Percentiles rank a stretch among this genome's conserved stretches.
Evolutionary conservation across 1,284 basidiomycete genomes (phyloP).

Genomic region (Cerioporus squamosus): DNA sequence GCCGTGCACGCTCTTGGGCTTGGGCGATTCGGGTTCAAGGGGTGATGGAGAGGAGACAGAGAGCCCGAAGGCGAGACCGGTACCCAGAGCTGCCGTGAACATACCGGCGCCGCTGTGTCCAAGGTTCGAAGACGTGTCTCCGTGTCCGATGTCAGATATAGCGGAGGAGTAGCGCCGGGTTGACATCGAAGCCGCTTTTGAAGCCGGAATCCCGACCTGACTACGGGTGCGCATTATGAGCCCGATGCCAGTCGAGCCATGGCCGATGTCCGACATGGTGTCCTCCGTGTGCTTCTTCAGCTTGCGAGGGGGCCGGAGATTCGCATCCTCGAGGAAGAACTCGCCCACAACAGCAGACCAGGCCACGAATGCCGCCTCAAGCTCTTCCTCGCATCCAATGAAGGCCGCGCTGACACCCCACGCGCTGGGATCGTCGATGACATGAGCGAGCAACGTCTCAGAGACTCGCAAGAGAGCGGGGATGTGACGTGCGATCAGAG

Average conservation of each 20-base stretch:
- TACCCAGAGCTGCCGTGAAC: constrained; percentile 37
- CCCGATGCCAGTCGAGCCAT: constrained; percentile 11
- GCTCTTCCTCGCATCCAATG: constrained; percentile 51
- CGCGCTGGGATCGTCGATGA: constrained; percentile 63
- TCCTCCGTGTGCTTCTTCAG: constrained; percentile 26
- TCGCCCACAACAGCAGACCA: constrained; percentile 68
- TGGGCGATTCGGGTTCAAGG: not conserved
- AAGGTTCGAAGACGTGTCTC: constrained; percentile 2
- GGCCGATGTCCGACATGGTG: constrained; percentile 7
- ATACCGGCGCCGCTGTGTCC: constrained; percentile 23
- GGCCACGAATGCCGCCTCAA: constrained; percentile 59
- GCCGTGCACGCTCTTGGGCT: constrained; percentile 10
- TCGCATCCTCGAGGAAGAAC: constrained; percentile 50
- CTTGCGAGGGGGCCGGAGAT: constrained; percentile 22
- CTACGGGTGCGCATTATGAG: constrained; percentile 21
- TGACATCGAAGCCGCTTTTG: constrained; percentile 14
- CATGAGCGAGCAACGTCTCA: constrained; percentile 47
- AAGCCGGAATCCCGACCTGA: constrained; percentile 26
- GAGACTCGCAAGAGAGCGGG: constrained; percentile 54
- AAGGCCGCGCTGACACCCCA: constrained; percentile 66
- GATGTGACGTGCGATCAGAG: constrained; percentile 56
- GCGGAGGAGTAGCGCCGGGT: constrained; percentile 18
- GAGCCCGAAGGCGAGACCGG: constrained; percentile 34
- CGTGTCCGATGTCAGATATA: constrained; percentile 21
- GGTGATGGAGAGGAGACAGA: constrained; percentile 14